These are phyloP conservation scores for Ammopiptanthus mongolicus DNA, from an alignment of 306 rosid genomes.

Conservation along the genomic window DNA sequence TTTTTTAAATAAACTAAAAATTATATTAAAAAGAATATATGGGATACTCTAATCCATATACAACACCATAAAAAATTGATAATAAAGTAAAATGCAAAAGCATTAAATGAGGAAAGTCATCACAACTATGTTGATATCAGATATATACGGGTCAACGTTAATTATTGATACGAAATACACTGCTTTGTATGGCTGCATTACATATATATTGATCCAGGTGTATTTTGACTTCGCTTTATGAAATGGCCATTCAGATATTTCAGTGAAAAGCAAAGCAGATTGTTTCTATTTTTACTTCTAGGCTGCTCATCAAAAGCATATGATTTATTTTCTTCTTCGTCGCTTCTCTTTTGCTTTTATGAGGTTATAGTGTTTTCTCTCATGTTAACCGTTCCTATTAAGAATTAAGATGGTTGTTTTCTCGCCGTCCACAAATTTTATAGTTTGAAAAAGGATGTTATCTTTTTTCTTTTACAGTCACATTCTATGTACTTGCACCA, in stretches of 20 bases:
- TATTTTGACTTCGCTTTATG: no score
- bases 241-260: no score
- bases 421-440: background rate
- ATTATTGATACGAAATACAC: background rate
- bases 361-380: background rate
- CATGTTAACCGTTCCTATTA: background rate
- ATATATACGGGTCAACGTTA: no score
- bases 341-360: background rate
- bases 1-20: no score
- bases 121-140: no score
- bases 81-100: no score
- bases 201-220: background rate
- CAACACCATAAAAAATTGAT: no score
- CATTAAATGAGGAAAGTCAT: no score
- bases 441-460: background rate
- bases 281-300: background rate
- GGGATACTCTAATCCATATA: no score
- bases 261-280: background rate
- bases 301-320: background rate
- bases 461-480: conserved; percentile 6
- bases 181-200: background rate
- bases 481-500: background rate
- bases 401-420: background rate
- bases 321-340: background rate
- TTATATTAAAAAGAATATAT: no score